Conservation (phyloP, 352 stramenopile species). For the Pythium graminicola region DNA sequence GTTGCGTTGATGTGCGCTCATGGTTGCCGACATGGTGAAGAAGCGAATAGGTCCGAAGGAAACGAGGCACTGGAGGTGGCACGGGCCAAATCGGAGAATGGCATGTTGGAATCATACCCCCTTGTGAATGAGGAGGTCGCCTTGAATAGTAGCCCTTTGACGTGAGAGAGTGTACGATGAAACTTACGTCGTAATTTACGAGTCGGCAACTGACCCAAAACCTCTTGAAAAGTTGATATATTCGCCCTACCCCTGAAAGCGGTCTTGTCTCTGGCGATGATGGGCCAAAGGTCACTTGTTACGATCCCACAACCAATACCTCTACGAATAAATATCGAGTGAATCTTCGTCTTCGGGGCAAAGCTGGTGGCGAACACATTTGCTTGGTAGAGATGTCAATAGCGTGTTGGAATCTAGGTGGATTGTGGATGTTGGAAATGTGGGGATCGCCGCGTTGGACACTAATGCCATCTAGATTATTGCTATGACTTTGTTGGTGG, state of each 20-base stretch:
- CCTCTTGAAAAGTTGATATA: neutral
- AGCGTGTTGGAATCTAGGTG: neutral
- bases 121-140: neutral
- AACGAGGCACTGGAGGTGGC: conserved; percentile 1
- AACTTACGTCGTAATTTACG: conserved; percentile 12
- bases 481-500: neutral
- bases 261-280: conserved; percentile 13
- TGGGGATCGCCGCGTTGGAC: neutral
- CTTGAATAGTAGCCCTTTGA: conserved; percentile 9
- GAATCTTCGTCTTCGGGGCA: conserved; percentile 18
- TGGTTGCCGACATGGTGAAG: conserved; percentile 12
- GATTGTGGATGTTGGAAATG: neutral
- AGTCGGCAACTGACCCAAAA: neutral
- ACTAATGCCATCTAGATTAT: neutral
- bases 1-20: conserved; percentile 66
- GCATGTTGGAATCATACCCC: too few relatives aligned
- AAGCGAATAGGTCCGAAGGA: neutral
- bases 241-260: conserved; percentile 14
- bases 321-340: conserved; percentile 1
- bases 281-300: neutral
- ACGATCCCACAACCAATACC: conserved; percentile 15
- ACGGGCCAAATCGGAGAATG: conserved; percentile 24
- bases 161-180: neutral
- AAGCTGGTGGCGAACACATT: too few relatives aligned
- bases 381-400: too few relatives aligned